phyloP scores from a whole-genome alignment of 1,284 basidiomycete genomes.

The Ustilago nuda region DNA sequence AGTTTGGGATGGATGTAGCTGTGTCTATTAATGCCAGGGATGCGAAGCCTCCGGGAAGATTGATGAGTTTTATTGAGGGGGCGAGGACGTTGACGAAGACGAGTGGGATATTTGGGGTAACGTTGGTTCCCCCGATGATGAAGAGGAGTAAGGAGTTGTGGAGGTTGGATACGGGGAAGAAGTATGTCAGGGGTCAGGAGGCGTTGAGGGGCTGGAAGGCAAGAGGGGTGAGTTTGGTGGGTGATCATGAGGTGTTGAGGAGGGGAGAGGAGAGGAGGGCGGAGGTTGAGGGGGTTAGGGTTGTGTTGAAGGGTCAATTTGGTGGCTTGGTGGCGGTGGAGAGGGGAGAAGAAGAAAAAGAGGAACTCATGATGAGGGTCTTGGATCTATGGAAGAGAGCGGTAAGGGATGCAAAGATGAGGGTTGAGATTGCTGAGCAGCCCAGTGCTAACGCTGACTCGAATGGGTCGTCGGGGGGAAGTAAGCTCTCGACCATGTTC shows the following conservation, averaged over 20 bases:
- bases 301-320: slow-evolving; percentile 73
- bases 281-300: slow-evolving; percentile 88
- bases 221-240: slow-evolving; percentile 84
- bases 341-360: neutral
- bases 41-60: slow-evolving; percentile 82
- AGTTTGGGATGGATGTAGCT: slow-evolving; percentile 87
- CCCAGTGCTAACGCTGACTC: slow-evolving; percentile 8
- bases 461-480: slow-evolving; percentile 8
- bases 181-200: slow-evolving; percentile 92
- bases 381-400: slow-evolving; percentile 52
- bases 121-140: slow-evolving; percentile 84
- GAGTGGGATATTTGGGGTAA: slow-evolving; percentile 83
- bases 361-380: slow-evolving; percentile 36
- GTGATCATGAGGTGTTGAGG: slow-evolving; percentile 81
- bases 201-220: slow-evolving; percentile 83
- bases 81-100: slow-evolving; percentile 71
- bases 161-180: slow-evolving; percentile 91
- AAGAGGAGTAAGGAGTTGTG: slow-evolving; percentile 89
- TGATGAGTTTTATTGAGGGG: slow-evolving; percentile 76
- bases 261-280: slow-evolving; percentile 80
- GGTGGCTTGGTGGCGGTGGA: slow-evolving; percentile 40
- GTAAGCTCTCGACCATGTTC: neutral
- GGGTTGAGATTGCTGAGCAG: slow-evolving; percentile 46
- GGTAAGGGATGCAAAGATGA: slow-evolving; percentile 38
- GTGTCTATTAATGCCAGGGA: slow-evolving; percentile 88